Conservation (phyloP, 257 asterid genomes). For the Nicotiana attenuata region DNA sequence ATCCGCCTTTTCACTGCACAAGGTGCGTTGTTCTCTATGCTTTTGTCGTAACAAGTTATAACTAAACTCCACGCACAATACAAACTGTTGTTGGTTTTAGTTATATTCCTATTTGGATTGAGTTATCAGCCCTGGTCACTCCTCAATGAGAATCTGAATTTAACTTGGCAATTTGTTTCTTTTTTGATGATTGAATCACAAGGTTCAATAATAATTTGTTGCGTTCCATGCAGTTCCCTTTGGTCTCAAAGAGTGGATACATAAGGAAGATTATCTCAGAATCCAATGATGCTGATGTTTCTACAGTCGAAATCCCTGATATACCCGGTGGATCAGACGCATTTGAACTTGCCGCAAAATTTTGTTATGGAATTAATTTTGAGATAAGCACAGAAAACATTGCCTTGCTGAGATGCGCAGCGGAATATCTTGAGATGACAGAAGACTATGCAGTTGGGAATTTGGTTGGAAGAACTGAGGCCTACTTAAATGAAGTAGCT, state of each 20-base stretch:
- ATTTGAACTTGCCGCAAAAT: conserved; percentile 80
- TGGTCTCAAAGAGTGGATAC: conserved; percentile 79
- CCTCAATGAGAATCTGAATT: background rate
- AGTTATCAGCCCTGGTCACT: background rate
- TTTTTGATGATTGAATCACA: background rate
- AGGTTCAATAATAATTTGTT: background rate
- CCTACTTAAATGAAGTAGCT: conserved; percentile 66
- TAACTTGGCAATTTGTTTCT: background rate
- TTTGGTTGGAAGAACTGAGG: conserved; percentile 54
- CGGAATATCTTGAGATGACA: conserved; percentile 80
- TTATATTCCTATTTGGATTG: background rate
- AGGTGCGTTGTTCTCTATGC: conserved; percentile 34
- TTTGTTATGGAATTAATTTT: conserved; percentile 79
- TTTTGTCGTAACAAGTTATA: background rate
- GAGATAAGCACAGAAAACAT: conserved; percentile 70
- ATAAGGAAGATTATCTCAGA: conserved; percentile 53
- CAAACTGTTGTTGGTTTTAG: background rate
- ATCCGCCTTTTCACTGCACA: conserved; percentile 68
- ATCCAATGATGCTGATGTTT: conserved; percentile 37
- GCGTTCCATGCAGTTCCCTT: conserved; percentile 54
- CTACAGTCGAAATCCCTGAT: conserved; percentile 50
- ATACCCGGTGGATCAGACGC: conserved; percentile 82
- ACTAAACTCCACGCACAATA: no score
- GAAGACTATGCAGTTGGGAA: conserved; percentile 71
- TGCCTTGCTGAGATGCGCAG: conserved; percentile 62